Evolutionary conservation across 305 asterid genomes (phyloP), one percentile per base, ranked within the genome.

Genomic region (Fraxinus greggii): DNA sequence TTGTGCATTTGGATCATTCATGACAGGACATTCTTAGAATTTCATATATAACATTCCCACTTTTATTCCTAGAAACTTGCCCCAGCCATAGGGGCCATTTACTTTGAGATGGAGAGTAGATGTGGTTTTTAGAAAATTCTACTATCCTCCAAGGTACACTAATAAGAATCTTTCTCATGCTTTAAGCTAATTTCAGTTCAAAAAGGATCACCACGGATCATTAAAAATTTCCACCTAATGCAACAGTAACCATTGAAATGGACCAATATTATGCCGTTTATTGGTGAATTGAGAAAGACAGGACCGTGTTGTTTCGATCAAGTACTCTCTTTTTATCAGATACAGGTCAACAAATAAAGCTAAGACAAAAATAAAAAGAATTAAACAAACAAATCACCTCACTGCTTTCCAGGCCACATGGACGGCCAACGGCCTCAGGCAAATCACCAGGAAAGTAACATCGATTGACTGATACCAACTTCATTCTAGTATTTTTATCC

Each of bases 381-480:
- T 72, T 75, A 80, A 40, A 21, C 19, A 33, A 67, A 72, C 19
- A 38, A 59, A 83, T 85, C 85, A 97, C 99, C 99, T 97, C 99
- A 79, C 86, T 89, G 89, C 89, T 91, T 84, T 92, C 98, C 83
- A 93, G 90, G 89, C 97, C 92, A 78, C 98, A 91, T 65, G 99
- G 98, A 80, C 97, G 97, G 70, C 97, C 98, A 82, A 95, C 95
- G 75, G 95, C 85, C 88, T 87, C 93, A 42, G 99, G 98, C 86
- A 97, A 93, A 86, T 97, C 99, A 80, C 90, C 87, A 70, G 99
- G 95, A 85, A 93, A 94, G 90, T 93, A 97, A 86, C 96, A 97
- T 79, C 86, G 93, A 86, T 87, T 97, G 69, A 91, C 94, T 76
- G 86, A 85, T 75, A 92, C 90, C 97, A 95, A 95, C 87, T 92